phyloP scores from a whole-genome alignment of 1,284 basidiomycete species.

The Moesziomyces parantarcticus region DNA sequence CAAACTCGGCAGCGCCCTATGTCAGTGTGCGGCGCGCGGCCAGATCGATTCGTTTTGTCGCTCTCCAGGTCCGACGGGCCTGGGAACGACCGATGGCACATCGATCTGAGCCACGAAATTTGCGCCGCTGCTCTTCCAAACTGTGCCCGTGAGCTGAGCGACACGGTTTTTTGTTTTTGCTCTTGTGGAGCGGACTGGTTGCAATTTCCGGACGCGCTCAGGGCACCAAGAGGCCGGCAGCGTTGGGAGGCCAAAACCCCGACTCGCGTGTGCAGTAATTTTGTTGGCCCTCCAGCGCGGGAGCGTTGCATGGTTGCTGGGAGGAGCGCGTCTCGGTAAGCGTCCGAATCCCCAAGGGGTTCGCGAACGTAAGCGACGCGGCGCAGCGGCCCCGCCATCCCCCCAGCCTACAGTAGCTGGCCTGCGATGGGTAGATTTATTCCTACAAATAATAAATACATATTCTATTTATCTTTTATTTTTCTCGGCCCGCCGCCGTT shows the following conservation, averaged over 20 bases:
- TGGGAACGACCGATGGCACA: conserved; percentile 19
- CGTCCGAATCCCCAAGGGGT: conserved; percentile 7
- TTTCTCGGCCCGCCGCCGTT: neutral
- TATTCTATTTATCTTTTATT: neutral
- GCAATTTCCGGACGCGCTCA: neutral
- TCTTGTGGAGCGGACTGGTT: neutral
- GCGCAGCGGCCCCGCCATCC: neutral
- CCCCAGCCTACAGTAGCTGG: too few species aligned
- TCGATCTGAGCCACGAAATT: neutral
- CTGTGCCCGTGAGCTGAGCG: too few species aligned
- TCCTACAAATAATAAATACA: neutral
- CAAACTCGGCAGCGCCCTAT: neutral
- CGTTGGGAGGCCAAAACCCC: neutral
- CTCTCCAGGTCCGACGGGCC: conserved; percentile 11
- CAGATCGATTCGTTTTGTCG: conserved; percentile 9
- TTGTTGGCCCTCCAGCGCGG: neutral
- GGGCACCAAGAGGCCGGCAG: neutral
- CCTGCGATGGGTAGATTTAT: too few species aligned
- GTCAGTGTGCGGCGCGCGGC: neutral
- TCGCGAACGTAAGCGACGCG: conserved; percentile 15
- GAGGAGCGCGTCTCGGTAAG: conserved; percentile 16
- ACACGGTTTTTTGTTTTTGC: neutral
- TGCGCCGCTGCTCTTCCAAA: too few species aligned
- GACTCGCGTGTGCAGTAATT: conserved; percentile 3
- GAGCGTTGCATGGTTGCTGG: neutral